Evolutionary conservation across 371 early-diverging fungal genomes (phyloP).

Genomic region (Neoconidiobolus thromboides): DNA sequence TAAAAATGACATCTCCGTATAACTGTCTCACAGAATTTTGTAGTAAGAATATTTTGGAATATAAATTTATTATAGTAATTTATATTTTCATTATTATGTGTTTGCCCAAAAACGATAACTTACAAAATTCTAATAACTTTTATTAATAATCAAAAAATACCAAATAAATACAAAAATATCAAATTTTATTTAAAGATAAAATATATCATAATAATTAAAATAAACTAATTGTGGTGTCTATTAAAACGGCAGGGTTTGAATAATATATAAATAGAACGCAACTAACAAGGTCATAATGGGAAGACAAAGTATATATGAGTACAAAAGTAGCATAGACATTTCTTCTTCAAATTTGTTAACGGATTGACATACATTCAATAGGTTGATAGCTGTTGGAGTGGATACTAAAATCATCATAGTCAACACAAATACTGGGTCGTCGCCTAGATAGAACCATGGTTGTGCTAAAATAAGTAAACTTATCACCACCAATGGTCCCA

Average conservation of each 20-base stretch:
- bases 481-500: slow-evolving; percentile 24
- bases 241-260: neutral
- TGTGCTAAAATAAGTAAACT: slow-evolving; percentile 18
- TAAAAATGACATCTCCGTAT: no score
- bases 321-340: slow-evolving; percentile 19
- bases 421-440: slow-evolving; percentile 23
- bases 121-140: no score
- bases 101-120: no score
- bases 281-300: slow-evolving; percentile 1
- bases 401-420: slow-evolving; percentile 26
- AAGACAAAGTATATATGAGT: slow-evolving; percentile 5
- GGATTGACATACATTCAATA: slow-evolving; percentile 26
- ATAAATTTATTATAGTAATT: no score
- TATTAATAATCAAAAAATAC: no score
- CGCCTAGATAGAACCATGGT: slow-evolving; percentile 15
- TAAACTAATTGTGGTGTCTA: neutral
- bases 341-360: slow-evolving; percentile 26
- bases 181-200: neutral
- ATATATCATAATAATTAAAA: neutral
- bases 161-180: neutral
- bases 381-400: slow-evolving; percentile 28
- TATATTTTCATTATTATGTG: no score
- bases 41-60: no score
- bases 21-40: no score
- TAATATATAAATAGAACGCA: slow-evolving; percentile 4